Evolutionary conservation across 2,329 filamentous ascomycete genomes (phyloP), one percentile per base, ranked within the genome.

Genomic region (Dactylonectria macrodidyma): DNA sequence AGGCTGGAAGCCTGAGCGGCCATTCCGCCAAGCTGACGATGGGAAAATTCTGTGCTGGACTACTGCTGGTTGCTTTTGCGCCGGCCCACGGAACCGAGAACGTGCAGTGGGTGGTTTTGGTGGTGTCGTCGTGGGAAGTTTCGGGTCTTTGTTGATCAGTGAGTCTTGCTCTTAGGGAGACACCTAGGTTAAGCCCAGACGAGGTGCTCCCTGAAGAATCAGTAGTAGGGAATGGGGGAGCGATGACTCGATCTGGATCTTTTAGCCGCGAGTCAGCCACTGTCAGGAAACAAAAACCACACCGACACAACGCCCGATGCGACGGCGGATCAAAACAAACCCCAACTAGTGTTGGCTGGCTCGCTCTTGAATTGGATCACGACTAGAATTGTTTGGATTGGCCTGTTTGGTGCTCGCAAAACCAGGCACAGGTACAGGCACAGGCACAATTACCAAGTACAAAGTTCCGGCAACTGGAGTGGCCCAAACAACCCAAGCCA

Each of bases 1-100:
- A 47, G 55, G 62, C 19, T n/a, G 52, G 57, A 36, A 47, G 55
- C 55, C 19, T n/a, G 52, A 63, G 47, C 33, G 33, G 14, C 34
- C 16, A 60, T 34, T 5, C 46, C 34, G 46, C 51, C 51, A 54
- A 54, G 33, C 30, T 19, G 51, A n/a, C 30, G 22, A 16, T 19
- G 51, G 51, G 51, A 54, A 54, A 54, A 38, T 36, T 54, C 51
- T 54, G 26, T 30, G 26, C 26, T 30, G 26, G 26, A 30, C 26
- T 30, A 30, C 33, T 38, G 51, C 51, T 54, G 51, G 30, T 36
- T 36, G 14, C 41, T 36, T 36, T n/a, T 33, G n/a, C 48, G 16
- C 30, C 50, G 50, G 50, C 14, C 41, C 41, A n/a, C n/a, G 41
- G 14, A n/a, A 44, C 41, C 41, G 51, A 38, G n/a, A n/a, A 36